These are phyloP conservation scores for Naganishia vishniacii DNA, from an alignment of 768 basidiomycete genomes.

Conservation along the genomic window DNA sequence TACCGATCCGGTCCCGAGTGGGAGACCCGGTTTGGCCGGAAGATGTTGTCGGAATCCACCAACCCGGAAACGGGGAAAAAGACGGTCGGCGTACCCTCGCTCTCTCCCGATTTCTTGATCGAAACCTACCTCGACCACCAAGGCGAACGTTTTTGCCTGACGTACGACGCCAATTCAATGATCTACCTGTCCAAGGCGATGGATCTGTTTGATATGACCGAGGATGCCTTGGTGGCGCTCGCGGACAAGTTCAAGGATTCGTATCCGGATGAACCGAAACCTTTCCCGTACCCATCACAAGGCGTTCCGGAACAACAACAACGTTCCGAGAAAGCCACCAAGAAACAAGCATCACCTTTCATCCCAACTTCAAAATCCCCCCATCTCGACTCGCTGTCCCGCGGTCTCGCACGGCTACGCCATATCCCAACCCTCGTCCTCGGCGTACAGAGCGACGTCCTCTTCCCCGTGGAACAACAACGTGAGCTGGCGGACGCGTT, in stretches of 20 bases:
- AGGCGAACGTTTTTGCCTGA: slow-evolving; percentile 95
- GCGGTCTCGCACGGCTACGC: slow-evolving; percentile 67
- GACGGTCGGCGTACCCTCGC: slow-evolving; percentile 55
- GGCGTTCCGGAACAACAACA: slow-evolving; percentile 30
- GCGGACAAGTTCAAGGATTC: slow-evolving; percentile 47
- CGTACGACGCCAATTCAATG: slow-evolving; percentile 97
- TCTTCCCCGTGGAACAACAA: slow-evolving; percentile 97
- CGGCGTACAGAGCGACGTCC: slow-evolving; percentile 92
- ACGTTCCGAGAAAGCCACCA: slow-evolving; percentile 45
- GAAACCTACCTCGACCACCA: slow-evolving; percentile 97
- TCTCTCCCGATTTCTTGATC: slow-evolving; percentile 96
- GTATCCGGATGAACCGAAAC: slow-evolving; percentile 34
- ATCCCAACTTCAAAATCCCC: slow-evolving; percentile 55
- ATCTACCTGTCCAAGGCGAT: slow-evolving; percentile 99
- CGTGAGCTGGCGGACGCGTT: slow-evolving; percentile 88
- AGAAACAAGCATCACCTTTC: slow-evolving; percentile 42
- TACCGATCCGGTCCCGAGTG: slow-evolving; percentile 99
- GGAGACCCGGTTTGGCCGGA: slow-evolving; percentile 92
- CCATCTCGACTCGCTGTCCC: slow-evolving; percentile 68
- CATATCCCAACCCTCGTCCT: slow-evolving; percentile 77
- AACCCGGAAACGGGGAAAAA: slow-evolving; percentile 33
- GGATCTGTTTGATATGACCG: slow-evolving; percentile 96
- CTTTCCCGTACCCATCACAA: slow-evolving; percentile 44
- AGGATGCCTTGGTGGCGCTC: slow-evolving; percentile 65
- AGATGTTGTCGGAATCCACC: slow-evolving; percentile 44